Evolutionary conservation across 148 eudicot genomes (phyloP), one percentile per base, ranked within the genome.

Genomic region (Simmondsia chinensis): DNA sequence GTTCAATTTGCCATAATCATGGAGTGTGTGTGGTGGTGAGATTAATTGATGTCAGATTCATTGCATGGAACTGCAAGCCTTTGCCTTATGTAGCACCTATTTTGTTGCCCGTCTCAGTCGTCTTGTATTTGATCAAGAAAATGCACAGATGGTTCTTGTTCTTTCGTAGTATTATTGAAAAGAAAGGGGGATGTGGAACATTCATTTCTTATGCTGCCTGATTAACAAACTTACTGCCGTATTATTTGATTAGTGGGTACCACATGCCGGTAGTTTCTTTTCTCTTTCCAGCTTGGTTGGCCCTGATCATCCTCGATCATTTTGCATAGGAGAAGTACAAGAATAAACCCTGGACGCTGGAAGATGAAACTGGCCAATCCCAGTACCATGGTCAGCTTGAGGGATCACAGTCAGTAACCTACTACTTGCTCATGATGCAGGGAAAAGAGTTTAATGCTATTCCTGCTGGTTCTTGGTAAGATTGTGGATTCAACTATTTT

Each of bases 271-370:
- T 36, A 34, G 22, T 15, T 57, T 11, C 18, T 20, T 42, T 42
- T 42, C 24, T 39, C 48, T 41, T n/a, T 23, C 30, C 45, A 21
- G 14, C 47, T 24, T 40, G n/a, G n/a, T n/a, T n/a, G n/a, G n/a
- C n/a, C n/a, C n/a, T n/a, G n/a, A n/a, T n/a, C n/a, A n/a, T n/a
- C n/a, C n/a, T n/a, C n/a, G 6, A 21, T 29, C 50, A 24, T 27
- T 33, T 48, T 63, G 32, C 23, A 39, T 52, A 88, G 94, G 95
- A 89, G 68, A 84, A 74, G 53, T 79, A 43, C 75, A 89, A 85
- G 88, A 89, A 89, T 60, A 85, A 70, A 63, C 97, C 97, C 34
- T 89, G 97, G 97, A 54, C 79, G 39, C 65, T 89, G 75, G 97
- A 85, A 68, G 95, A 89, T 76, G 88, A 85, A 73, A 70, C 83